Evolutionary conservation across 345 rosid genomes (phyloP).

Genomic region (Sonneratia alba): DNA sequence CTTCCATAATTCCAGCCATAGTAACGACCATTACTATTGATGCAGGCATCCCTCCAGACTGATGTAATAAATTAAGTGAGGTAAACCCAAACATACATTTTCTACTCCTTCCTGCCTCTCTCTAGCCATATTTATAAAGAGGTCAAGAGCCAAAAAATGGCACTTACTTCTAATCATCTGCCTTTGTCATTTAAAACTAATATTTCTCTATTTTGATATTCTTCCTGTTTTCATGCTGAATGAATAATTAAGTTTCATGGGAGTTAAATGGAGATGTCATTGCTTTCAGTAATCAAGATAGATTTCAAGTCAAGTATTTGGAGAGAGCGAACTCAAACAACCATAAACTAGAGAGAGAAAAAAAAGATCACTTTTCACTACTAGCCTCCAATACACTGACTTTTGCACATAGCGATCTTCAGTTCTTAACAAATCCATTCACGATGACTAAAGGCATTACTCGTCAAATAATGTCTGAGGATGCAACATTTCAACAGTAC

Average conservation of each 20-base stretch:
- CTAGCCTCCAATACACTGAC: neutral
- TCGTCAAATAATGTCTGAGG: neutral
- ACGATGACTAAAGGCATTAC: neutral
- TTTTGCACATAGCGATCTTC: neutral
- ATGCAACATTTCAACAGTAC: neutral
- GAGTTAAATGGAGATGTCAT: neutral
- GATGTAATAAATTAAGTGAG: neutral
- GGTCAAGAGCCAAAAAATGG: neutral
- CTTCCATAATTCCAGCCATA: neutral
- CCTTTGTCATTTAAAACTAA: neutral
- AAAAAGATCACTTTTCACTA: neutral
- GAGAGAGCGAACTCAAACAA: neutral
- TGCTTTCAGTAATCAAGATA: neutral
- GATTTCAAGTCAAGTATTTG: neutral
- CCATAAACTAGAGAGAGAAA: neutral
- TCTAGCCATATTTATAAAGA: neutral
- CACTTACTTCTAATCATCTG: neutral
- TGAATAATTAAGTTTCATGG: neutral
- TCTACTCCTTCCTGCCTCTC: neutral
- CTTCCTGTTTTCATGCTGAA: neutral
- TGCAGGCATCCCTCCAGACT: neutral
- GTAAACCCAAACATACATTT: neutral
- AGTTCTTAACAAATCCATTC: neutral
- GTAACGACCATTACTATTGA: neutral
- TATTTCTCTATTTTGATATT: neutral